Evolutionary conservation across 208 protist genomes (phyloP).

Genomic region (Perkinsela sp.): DNA sequence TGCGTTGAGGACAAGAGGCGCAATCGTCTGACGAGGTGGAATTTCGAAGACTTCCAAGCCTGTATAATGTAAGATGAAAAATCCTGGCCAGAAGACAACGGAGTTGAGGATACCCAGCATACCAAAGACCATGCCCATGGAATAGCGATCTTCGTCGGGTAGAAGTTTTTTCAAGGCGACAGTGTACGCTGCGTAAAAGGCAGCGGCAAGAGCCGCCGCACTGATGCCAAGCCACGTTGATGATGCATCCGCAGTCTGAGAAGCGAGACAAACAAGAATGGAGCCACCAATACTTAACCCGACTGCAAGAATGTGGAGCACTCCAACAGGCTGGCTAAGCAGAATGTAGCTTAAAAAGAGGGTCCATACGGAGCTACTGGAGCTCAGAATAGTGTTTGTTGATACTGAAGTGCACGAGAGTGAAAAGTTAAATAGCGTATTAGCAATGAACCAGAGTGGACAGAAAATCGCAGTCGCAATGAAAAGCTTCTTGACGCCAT

Average conservation of each 20-base stretch:
- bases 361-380: slow-evolving; percentile 52
- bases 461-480: slow-evolving; percentile 34
- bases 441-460: slow-evolving; percentile 57
- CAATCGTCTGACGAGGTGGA: slow-evolving; percentile 18
- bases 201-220: slow-evolving; percentile 30
- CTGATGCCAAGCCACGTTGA: slow-evolving; percentile 10
- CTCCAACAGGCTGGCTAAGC: slow-evolving; percentile 18
- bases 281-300: slow-evolving; percentile 22
- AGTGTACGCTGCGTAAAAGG: slow-evolving; percentile 65
- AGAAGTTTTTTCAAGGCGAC: slow-evolving; percentile 29
- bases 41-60: slow-evolving; percentile 26
- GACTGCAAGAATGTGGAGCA: slow-evolving; percentile 20
- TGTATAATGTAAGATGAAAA: slow-evolving; percentile 19
- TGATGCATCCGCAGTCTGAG: slow-evolving; percentile 7
- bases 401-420: slow-evolving; percentile 48
- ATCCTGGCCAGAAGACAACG: slow-evolving; percentile 26
- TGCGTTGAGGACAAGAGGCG: slow-evolving; percentile 14
- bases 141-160: slow-evolving; percentile 43
- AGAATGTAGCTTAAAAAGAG: slow-evolving; percentile 34
- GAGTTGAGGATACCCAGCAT: slow-evolving; percentile 43
- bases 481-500: slow-evolving; percentile 11
- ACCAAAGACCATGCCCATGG: slow-evolving; percentile 59
- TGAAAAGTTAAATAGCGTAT: slow-evolving; percentile 62
- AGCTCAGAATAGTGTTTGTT: slow-evolving; percentile 55
- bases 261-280: slow-evolving; percentile 27